Conservation (phyloP, 2,329 filamentous ascomycete genomes). For the Plectosphaerella cucumerina region DNA sequence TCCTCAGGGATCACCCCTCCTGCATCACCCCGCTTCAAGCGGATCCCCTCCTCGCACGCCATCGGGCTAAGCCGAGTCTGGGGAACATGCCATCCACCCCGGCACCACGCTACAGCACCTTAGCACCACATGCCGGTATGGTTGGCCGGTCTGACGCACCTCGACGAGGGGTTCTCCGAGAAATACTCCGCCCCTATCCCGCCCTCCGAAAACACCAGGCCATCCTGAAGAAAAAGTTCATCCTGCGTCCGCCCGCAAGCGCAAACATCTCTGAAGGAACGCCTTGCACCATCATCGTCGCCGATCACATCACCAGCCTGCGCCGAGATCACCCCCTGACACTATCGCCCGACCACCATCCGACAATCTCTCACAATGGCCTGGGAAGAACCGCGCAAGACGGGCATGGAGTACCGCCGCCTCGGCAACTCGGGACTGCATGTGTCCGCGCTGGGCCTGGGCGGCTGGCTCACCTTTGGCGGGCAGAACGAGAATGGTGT, state of each 20-base stretch:
- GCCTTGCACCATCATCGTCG: no score
- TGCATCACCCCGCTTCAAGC: background rate
- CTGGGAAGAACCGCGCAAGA: slow-evolving; percentile 37
- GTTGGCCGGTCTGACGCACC: background rate
- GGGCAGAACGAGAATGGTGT: slow-evolving; percentile 53
- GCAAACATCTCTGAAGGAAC: background rate
- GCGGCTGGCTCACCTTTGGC: slow-evolving; percentile 63
- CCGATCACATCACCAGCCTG: no score
- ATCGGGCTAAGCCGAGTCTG: background rate
- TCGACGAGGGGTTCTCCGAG: background rate
- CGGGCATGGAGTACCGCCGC: slow-evolving; percentile 39
- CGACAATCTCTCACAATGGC: slow-evolving; percentile 26
- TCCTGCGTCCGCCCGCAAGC: background rate
- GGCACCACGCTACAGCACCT: no score
- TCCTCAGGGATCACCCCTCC: background rate
- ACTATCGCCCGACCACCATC: background rate
- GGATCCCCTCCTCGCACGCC: background rate
- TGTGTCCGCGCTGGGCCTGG: slow-evolving; percentile 63
- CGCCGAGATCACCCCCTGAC: background rate
- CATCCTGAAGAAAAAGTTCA: background rate
- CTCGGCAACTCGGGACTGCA: slow-evolving; percentile 54
- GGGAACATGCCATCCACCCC: no score
- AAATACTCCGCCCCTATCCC: background rate
- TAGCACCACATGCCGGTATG: no score
- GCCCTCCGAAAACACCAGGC: background rate